phyloP scores from a whole-genome alignment of 2,329 filamentous ascomycete genomes.

The Endothia cerciana region DNA sequence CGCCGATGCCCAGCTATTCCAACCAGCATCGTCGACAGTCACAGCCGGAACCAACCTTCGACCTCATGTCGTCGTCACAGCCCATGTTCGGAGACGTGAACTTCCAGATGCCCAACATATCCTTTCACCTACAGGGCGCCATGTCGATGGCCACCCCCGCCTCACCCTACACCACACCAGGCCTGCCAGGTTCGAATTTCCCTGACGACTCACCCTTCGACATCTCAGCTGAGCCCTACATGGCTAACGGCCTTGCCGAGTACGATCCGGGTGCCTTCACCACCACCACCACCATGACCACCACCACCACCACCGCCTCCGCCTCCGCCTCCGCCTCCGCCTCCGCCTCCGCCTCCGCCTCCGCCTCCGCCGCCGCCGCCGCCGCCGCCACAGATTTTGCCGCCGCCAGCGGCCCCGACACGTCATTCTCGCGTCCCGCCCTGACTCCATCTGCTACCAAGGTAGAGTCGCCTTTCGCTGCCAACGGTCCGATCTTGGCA shows the following conservation, averaged over 20 bases:
- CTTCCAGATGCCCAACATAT: constrained; percentile 24
- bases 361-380: no score
- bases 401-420: constrained; percentile 20
- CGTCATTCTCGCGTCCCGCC: constrained; percentile 22
- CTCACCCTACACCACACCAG: constrained; percentile 15
- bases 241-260: constrained; percentile 14
- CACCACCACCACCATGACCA: constrained; percentile 3
- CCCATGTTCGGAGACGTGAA: constrained; percentile 26
- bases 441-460: constrained; percentile 23
- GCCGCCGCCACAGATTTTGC: constrained; percentile 21
- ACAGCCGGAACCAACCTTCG: constrained; percentile 28
- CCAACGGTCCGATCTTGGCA: constrained; percentile 25
- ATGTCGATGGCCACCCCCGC: constrained; percentile 16
- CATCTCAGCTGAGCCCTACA: constrained; percentile 19
- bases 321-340: no score
- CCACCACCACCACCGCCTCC: no score
- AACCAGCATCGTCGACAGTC: constrained; percentile 26
- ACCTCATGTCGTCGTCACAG: constrained; percentile 29
- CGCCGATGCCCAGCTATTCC: constrained; percentile 27
- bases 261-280: constrained; percentile 18
- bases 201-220: constrained; percentile 21
- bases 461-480: constrained; percentile 25
- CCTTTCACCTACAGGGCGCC: constrained; percentile 24
- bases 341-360: no score
- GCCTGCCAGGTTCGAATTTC: constrained; percentile 17